Base-by-base conservation (phyloP, 2,329 filamentous ascomycete genomes). In the Biscogniauxia marginata region DNA sequence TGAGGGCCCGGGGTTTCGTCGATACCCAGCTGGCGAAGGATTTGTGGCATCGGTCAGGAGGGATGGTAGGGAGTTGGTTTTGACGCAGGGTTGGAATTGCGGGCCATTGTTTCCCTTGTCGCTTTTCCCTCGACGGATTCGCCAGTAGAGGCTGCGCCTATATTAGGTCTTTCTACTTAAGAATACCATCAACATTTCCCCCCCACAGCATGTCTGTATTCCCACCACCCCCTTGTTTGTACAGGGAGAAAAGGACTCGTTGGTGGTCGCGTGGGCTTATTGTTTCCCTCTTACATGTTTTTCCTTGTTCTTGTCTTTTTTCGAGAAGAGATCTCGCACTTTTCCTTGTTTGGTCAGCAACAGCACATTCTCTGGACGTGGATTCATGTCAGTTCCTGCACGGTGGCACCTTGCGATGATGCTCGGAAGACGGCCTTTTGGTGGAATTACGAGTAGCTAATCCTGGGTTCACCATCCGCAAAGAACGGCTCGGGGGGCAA, bases 51-150 rank as follows among this genome's bases (percentile, higher is more conserved):
- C 63, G 63, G 64, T 67, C 59, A 54, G 65, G 62, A 66, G 62
- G 63, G 61, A 63, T 58, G 66, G 64, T 64, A 58, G 61, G 63
- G 69, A 65, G 69, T 69, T 67, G 65, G 65, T 67, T 67, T 66
- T 65, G 65, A 63, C 57, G 63, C 64, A 62, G 62, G 65, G 63
- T 64, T 64, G 66, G 63, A 71, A 67, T 68, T 65, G 62, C 66
- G 60, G 63, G 63, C 63, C 66, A 61, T 55, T 58, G 60, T 63
- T 65, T 67, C 58, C 59, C 62, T 61, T 65, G 59, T 65, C 63
- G 57, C 56, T 58, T 63, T 65, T 55, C 62, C 57, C 63, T 64
- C 54, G 56, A 65, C 53, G 57, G 59, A 30, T 58, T 52, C 56
- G 63, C 64, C 63, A 53, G 66, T 67, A 64, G 58, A 61, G 64